Base-by-base conservation (phyloP, 768 basidiomycete species). In the Mycena venus region DNA sequence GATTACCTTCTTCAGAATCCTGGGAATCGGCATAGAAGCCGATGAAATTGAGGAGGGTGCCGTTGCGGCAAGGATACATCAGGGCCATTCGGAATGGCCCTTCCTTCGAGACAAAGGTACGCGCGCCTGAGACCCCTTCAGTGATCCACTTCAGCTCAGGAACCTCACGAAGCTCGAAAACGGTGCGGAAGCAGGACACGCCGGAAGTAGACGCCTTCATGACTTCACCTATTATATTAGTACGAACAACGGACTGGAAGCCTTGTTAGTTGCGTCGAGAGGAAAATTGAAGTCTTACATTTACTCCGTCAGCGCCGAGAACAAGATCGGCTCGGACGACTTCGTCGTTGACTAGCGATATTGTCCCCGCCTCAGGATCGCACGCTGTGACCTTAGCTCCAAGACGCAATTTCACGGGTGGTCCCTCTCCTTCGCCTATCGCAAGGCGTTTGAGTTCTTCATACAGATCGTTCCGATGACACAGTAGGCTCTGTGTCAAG, bases 291-390 rank as follows among this genome's bases (percentile, higher is more conserved):
- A 25, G 11, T 32, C 68, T 1, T 56, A 73, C 75, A 34, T 76
- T 34, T 15, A 80, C 70, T 11, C 85, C 85, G 53, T 86, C 85
- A 8, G 84, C 85, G 14, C 84, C 86, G 2, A 86, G 80, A 23
- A 85, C 68, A 27, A 87, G 70, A 58, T 86, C 85, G 3, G 83
- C 77, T 0, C 70, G 59, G 1, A 86, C 71, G 31, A 86, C 78
- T 62, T 85, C 77, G 14, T 85, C 86, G 2, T 77, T 79, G 44
- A 77, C 74, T 72, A 86, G 80, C 0, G 84, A 85, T 25, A 85
- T 76, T 19, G 75, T 76, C 10, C 82, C 84, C 0, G 49, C 68
- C 12, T 86, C 79, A 44, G 84, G 27, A 7, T 80, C 31, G 38
- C 72, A 76, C 27, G 11, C 68, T 3, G 51, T 15, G 3, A 73